Evolutionary conservation across 805 yeast species (phyloP), one percentile per base, ranked within the genome.

Genomic region (Yarrowia alimentaria): DNA sequence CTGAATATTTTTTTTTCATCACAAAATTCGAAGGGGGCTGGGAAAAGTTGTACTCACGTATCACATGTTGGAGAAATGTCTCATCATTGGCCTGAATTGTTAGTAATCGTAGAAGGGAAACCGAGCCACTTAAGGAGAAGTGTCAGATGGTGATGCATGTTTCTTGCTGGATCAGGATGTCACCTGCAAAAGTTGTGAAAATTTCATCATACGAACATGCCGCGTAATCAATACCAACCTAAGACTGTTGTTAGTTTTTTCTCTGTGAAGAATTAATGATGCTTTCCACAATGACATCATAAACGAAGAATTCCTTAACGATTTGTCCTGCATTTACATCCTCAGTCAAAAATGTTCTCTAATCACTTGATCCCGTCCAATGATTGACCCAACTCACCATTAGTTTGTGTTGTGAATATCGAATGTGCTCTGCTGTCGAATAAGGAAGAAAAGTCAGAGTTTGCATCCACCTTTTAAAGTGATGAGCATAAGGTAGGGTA

Each of bases 91-190:
- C n/a, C n/a, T n/a, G n/a, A n/a, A n/a, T n/a, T n/a, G n/a, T n/a
- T n/a, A n/a, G n/a, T n/a, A n/a, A n/a, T n/a, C n/a, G n/a, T n/a
- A n/a, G n/a, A n/a, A n/a, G n/a, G n/a, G n/a, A n/a, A n/a, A n/a
- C n/a, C n/a, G n/a, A n/a, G n/a, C n/a, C n/a, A n/a, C n/a, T n/a
- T n/a, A n/a, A n/a, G n/a, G n/a, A 47, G 52, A 52, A 60, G 63
- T 60, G 64, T 86, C 95, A 87, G 95, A 84, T 87, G 96, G 96
- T 87, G 95, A 87, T 87, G 96, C 96, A 87, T 87, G 96, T 79
- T 40, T 72, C 71, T 78, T 81, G 85, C 85, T 70, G 84, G 93
- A 82, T 81, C 93, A 85, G 75, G 74, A 66, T 68, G 64, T 76
- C 77, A 55, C 64, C 63, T 58, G 61, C 62, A 56, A 55, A 57